phyloP scores from a whole-genome alignment of 1,284 basidiomycete genomes.

The Sporisorium graminicola region DNA sequence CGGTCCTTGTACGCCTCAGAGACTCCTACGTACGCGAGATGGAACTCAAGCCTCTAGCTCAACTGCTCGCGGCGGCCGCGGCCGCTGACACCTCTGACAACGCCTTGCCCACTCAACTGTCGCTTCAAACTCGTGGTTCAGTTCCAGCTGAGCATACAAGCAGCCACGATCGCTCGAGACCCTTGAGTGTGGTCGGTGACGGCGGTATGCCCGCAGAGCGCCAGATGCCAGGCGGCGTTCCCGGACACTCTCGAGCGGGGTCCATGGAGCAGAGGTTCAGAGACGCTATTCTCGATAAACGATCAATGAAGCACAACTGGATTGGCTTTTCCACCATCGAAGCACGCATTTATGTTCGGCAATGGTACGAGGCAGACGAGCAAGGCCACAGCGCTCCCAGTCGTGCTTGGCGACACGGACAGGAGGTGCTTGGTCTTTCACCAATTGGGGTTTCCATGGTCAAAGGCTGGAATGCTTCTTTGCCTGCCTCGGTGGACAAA shows the following conservation, averaged over 20 bases:
- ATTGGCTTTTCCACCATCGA: conserved; percentile 43
- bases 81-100: conserved; percentile 2
- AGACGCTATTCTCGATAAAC: conserved; percentile 32
- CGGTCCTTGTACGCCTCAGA: conserved; percentile 53
- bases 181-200: conserved; percentile 18
- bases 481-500: conserved; percentile 18
- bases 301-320: conserved; percentile 49
- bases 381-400: background rate
- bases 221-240: background rate
- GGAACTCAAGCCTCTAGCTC: conserved; percentile 47
- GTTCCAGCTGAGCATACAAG: background rate
- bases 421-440: conserved; percentile 3
- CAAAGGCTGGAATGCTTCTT: background rate
- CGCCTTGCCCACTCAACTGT: conserved; percentile 12
- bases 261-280: conserved; percentile 39
- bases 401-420: background rate
- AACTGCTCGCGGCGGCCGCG: conserved; percentile 22
- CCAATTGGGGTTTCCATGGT: conserved; percentile 20
- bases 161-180: conserved; percentile 18
- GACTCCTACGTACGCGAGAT: conserved; percentile 58
- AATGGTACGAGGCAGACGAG: conserved; percentile 10
- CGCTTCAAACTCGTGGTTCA: conserved; percentile 13
- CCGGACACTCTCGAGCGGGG: conserved; percentile 22
- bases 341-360: conserved; percentile 42
- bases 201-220: conserved; percentile 3